Evolutionary conservation across 2,329 filamentous ascomycete species (phyloP), one percentile per base, ranked within the genome.

Genomic region (Alternaria postmessia): DNA sequence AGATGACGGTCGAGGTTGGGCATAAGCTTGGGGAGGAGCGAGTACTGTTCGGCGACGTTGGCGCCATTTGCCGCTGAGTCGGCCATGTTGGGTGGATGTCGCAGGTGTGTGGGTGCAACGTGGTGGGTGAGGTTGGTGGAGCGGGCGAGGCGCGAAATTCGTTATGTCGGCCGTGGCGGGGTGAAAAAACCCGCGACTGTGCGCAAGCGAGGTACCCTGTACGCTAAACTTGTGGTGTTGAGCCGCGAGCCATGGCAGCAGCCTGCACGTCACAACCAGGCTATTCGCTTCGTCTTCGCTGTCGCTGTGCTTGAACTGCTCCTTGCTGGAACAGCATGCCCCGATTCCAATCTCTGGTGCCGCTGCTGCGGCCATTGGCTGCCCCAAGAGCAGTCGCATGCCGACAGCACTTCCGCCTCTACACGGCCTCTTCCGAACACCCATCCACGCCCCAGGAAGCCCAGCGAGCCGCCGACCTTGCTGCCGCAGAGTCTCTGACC

Each of bases 1-100:
- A 99, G 86, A 81, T 99, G 95, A 71, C 95, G 90, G 85, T 97
- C 95, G 80, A 99, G 91, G 80, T 96, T 89, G 70, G 89, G 89
- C 78, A 97, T 91, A 76, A 99, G 85, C 82, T 94, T 93, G 74
- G 93, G 92, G 73, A 97, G 87, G 66, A 98, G 88, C 79, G 90
- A 91, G 83, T 92, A 88, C 79, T 91, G 84, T 79, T 88, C 87
- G 75, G 86, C 87, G 81, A 89, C 85, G 77, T 87, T 79, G 63
- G 58, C 76, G 70, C 67, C 67, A 54, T 71, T 68, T 59, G 69
- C 62, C 43, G 68, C 62, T 44, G 73, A 63, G 66, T 75, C 76
- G 60, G 80, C 79, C 80, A 81, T 82, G 70, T 28, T 78, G 70
- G 70, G 67, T 60, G 62, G 56, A 63, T 64, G 55, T 64, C 46